Evolutionary conservation across 1,284 basidiomycete genomes (phyloP).

Genomic region (Trametes hirsuta): DNA sequence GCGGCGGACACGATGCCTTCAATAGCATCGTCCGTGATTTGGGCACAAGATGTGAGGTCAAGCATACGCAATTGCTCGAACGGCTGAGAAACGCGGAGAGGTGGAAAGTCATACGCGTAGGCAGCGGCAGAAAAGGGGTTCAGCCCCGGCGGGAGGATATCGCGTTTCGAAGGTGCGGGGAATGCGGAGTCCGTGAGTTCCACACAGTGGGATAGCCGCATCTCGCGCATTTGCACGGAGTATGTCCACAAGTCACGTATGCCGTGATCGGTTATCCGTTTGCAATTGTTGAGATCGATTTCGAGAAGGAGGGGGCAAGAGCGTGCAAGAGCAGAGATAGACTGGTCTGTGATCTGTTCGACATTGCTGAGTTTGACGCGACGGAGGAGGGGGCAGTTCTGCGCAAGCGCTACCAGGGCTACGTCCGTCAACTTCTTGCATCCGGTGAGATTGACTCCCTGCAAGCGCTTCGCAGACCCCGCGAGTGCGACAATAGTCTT

Average conservation of each 20-base stretch:
- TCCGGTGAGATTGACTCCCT: conserved; percentile 91
- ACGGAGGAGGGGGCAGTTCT: conserved; percentile 76
- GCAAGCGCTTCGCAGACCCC: conserved; percentile 72
- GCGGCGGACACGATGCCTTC: conserved; percentile 90
- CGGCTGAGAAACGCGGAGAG: conserved; percentile 58
- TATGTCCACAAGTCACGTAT: conserved; percentile 86
- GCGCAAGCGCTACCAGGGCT: conserved; percentile 79
- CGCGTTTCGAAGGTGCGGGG: conserved; percentile 63
- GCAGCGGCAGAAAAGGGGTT: conserved; percentile 52
- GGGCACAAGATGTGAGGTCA: conserved; percentile 86
- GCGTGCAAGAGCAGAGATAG: conserved; percentile 80
- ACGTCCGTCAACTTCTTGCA: conserved; percentile 84
- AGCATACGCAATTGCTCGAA: conserved; percentile 88
- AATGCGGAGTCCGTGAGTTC: conserved; percentile 87
- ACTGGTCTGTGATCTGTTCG: conserved; percentile 76
- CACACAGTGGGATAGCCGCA: conserved; percentile 82
- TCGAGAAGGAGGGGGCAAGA: conserved; percentile 90
- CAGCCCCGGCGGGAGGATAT: conserved; percentile 34
- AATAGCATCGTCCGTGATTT: conserved; percentile 86
- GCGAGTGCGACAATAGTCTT: conserved; percentile 75
- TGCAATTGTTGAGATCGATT: conserved; percentile 89
- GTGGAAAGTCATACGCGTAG: conserved; percentile 51
- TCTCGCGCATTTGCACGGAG: conserved; percentile 86
- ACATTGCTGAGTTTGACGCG: conserved; percentile 88
- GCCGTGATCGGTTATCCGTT: conserved; percentile 76